Evolutionary conservation across 371 early-diverging fungal genomes (phyloP).

Genomic region (Mortierella sp.): DNA sequence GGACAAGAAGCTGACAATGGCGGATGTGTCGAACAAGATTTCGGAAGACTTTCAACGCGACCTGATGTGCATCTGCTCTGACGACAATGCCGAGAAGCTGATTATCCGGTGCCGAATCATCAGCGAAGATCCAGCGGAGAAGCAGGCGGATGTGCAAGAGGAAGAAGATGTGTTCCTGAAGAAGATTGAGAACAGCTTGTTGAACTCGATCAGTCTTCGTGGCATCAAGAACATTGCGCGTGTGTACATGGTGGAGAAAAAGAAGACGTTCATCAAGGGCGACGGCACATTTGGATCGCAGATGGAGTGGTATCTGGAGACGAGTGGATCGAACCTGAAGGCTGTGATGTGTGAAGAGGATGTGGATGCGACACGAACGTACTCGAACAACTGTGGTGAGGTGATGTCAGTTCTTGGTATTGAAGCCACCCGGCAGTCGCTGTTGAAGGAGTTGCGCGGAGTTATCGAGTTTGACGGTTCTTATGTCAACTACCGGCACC

Average conservation of each 20-base stretch:
- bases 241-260: slow-evolving; percentile 92
- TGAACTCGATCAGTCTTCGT: slow-evolving; percentile 87
- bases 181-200: slow-evolving; percentile 85
- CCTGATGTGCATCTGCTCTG: slow-evolving; percentile 85
- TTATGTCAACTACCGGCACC: slow-evolving; percentile 99
- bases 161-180: slow-evolving; percentile 93
- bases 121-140: slow-evolving; percentile 67
- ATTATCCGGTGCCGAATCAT: slow-evolving; percentile 93
- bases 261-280: slow-evolving; percentile 58
- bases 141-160: slow-evolving; percentile 60
- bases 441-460: slow-evolving; percentile 93
- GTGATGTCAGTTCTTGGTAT: slow-evolving; percentile 96
- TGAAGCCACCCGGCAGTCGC: slow-evolving; percentile 95
- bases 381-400: slow-evolving; percentile 95
- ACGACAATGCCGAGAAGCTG: slow-evolving; percentile 92
- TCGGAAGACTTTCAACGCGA: slow-evolving; percentile 80
- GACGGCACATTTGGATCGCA: slow-evolving; percentile 77
- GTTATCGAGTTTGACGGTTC: slow-evolving; percentile 99
- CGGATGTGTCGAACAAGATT: slow-evolving; percentile 75
- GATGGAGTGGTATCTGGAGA: slow-evolving; percentile 93
- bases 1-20: slow-evolving; percentile 92
- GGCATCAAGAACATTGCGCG: slow-evolving; percentile 92
- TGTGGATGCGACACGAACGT: slow-evolving; percentile 86
- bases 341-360: slow-evolving; percentile 89
- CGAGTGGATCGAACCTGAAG: slow-evolving; percentile 95